Percentiles rank a stretch among this genome's conserved stretches.
Evolutionary conservation across 202 grass and related monocot genomes (phyloP).

Genomic region (Sporobolus alterniflorus): DNA sequence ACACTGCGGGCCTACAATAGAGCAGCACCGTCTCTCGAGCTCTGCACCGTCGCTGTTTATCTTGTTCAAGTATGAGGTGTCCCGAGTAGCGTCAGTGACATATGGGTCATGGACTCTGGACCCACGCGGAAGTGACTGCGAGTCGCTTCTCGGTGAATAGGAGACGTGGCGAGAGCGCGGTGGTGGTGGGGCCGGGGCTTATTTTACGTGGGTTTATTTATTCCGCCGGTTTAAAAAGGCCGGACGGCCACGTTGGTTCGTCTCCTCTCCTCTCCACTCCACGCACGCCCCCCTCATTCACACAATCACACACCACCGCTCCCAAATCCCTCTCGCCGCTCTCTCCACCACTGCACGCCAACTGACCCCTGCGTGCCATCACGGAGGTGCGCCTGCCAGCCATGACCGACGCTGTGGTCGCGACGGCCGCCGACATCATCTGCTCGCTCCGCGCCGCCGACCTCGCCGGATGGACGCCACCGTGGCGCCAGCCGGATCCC

Average conservation of each 20-base stretch:
- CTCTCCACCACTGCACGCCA: not conserved
- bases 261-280: too few species aligned
- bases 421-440: slow-evolving; percentile 57
- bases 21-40: not conserved
- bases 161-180: slow-evolving; percentile 25
- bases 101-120: fast-evolving
- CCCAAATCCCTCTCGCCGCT: slow-evolving; percentile 5
- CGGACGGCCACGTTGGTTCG: slow-evolving; percentile 28
- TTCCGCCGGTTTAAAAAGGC: slow-evolving; percentile 49
- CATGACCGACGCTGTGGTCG: slow-evolving; percentile 27
- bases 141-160: not conserved
- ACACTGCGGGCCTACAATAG: fast-evolving
- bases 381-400: not conserved
- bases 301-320: too few species aligned
- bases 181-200: slow-evolving; percentile 25
- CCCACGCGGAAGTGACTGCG: not conserved
- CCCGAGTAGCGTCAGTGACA: not conserved
- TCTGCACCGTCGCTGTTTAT: not conserved
- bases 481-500: slow-evolving; percentile 8
- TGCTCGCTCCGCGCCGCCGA: slow-evolving; percentile 55
- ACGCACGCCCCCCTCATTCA: slow-evolving; percentile 31
- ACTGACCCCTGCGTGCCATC: not conserved
- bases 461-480: slow-evolving; percentile 65
- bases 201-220: slow-evolving; percentile 44
- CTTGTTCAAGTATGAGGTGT: too few species aligned